Base-by-base conservation (phyloP, 352 stramenopile genomes). In the Pythium utonaiense region DNA sequence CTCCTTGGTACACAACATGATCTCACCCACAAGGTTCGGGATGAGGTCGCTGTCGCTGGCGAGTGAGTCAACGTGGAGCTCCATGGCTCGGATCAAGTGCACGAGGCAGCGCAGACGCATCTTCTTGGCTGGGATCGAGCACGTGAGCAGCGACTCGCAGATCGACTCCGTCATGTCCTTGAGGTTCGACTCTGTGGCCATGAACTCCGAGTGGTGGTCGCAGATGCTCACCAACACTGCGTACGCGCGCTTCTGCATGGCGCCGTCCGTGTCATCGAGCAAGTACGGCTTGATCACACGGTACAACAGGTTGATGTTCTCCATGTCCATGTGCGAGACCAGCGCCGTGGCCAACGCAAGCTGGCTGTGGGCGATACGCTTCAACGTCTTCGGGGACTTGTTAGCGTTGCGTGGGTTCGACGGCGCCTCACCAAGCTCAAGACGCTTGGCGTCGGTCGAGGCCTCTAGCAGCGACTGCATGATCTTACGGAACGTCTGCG, bases 1-100 rank as follows among this genome's bases (percentile, higher is more conserved):
- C 70, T 99, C 96, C 74, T 99, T 99, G 17, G 97, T 95, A 69
- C 93, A 98, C 21, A 99, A 75, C 55, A 98, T 88, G 50, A 98
- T 96, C 74, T 99, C 96, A 22, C 89, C 89, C n/a, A 98, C 83
- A 24, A 98, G 83, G 62, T 89, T 90, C 38, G 91, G 86, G 54
- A 97, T 88, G 17, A 98, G 69, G 56, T 97, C 78, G 44, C 80
- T 78, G 50, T 77, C 65, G 22, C 69, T 59, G 38, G 70, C 68
- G 52, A 91, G 71, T 42, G 95, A 74, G 34, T 73, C 74, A 33
- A 96, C 76, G 49, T 87, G 71, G 28, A 70, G 33, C 52, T 93
- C 71, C 54, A 93, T 87, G 22, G 82, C 86, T 21, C 71, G 75
- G 57, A 95, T 86, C 34, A 95, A 65, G 58, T 93, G 80, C 17